Evolutionary conservation across 2,329 filamentous ascomycete species (phyloP).

Genomic region (Leptographium radiaticola): DNA sequence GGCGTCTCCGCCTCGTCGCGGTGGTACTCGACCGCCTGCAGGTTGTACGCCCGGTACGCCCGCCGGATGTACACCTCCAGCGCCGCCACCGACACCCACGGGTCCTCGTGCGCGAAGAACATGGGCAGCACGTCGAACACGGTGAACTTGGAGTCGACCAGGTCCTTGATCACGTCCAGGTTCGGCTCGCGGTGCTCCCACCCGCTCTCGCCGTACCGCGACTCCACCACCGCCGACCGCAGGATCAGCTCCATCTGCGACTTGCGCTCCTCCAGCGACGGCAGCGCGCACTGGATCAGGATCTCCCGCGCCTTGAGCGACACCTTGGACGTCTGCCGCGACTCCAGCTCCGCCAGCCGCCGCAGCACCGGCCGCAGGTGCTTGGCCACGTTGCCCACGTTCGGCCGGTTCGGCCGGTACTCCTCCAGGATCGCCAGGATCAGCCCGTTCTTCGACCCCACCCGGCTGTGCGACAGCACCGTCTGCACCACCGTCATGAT

Average conservation of each 20-base stretch:
- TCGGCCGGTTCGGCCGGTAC: conserved; percentile 89
- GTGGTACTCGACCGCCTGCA: conserved; percentile 83
- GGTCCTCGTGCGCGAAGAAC: conserved; percentile 90
- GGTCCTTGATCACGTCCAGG: conserved; percentile 85
- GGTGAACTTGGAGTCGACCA: conserved; percentile 96
- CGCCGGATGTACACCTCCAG: conserved; percentile 94
- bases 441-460: conserved; percentile 87
- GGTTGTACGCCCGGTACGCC: conserved; percentile 88
- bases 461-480: conserved; percentile 85
- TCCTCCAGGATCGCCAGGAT: conserved; percentile 83
- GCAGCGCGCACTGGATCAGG: conserved; percentile 91
- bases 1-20: conserved; percentile 55
- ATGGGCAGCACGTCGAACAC: conserved; percentile 91
- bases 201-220: conserved; percentile 91
- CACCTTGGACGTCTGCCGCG: conserved; percentile 78
- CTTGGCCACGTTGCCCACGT: conserved; percentile 76
- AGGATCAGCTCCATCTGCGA: conserved; percentile 98
- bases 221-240: conserved; percentile 87
- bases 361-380: conserved; percentile 72
- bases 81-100: conserved; percentile 86
- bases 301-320: conserved; percentile 94
- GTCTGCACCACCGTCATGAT: conserved; percentile 72
- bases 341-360: conserved; percentile 83
- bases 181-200: conserved; percentile 93
- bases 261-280: conserved; percentile 87